A percentile compares a stretch with the other conserved stretches of the same genome.
These are phyloP conservation scores for Yarrowia bubula DNA, from an alignment of 805 yeast genomes.

Conservation along the genomic window DNA sequence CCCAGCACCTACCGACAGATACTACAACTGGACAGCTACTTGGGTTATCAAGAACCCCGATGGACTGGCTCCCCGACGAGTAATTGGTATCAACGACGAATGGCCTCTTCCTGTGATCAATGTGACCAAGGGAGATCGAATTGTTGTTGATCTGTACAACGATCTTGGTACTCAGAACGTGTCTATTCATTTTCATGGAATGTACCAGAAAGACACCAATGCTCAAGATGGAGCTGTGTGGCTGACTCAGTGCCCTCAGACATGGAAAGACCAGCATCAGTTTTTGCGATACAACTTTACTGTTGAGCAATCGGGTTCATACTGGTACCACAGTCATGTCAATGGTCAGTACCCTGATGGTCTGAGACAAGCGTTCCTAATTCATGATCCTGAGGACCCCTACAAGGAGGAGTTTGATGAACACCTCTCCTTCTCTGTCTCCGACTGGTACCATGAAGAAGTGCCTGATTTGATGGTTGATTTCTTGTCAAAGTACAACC, in stretches of 20 bases:
- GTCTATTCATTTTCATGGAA: slow-evolving; percentile 86
- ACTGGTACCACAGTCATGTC: slow-evolving; percentile 95
- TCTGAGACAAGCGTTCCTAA: slow-evolving; percentile 53
- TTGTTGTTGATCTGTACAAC: slow-evolving; percentile 68
- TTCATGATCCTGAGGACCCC: slow-evolving; percentile 59
- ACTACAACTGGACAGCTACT: slow-evolving; percentile 41
- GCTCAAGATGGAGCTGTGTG: slow-evolving; percentile 89
- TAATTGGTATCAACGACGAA: slow-evolving; percentile 60
- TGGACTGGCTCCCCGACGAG: slow-evolving; percentile 48
- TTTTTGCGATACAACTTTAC: slow-evolving; percentile 81
- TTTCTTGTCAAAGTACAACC: slow-evolving; percentile 55
- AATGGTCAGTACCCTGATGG: slow-evolving; percentile 91
- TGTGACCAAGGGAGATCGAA: slow-evolving; percentile 73
- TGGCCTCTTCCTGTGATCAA: slow-evolving; percentile 82
- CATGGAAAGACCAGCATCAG: slow-evolving; percentile 54
- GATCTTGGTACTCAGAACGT: slow-evolving; percentile 67
- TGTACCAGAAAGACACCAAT: slow-evolving; percentile 70
- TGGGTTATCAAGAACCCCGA: slow-evolving; percentile 50
- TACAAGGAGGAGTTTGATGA: slow-evolving; percentile 65
- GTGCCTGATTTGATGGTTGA: slow-evolving; percentile 42
- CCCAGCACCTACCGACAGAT: background rate
- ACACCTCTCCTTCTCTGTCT: slow-evolving; percentile 63
- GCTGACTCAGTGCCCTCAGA: slow-evolving; percentile 82
- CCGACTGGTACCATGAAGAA: slow-evolving; percentile 82
- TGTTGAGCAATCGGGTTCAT: slow-evolving; percentile 80